Conservation (phyloP, 1,284 basidiomycete species). For the Moesziomyces aphidis region DNA sequence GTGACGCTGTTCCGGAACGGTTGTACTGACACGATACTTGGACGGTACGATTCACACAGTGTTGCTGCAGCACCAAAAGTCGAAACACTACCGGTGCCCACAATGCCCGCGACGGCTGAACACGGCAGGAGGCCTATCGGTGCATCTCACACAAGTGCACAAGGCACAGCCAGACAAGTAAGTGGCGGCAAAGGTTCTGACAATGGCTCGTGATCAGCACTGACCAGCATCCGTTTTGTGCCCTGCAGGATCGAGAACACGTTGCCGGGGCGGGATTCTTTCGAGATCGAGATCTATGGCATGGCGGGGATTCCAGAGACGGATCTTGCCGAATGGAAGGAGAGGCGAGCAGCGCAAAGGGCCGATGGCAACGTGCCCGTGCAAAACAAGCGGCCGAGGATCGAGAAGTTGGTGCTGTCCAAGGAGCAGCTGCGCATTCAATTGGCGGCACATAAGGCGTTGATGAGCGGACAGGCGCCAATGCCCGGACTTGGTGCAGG, state of each 20-base stretch:
- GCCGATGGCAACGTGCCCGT: conserved; percentile 69
- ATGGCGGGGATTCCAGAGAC: conserved; percentile 98
- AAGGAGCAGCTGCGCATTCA: conserved; percentile 83
- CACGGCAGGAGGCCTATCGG: conserved; percentile 96
- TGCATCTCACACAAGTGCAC: conserved; percentile 98
- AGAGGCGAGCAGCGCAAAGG: conserved; percentile 72
- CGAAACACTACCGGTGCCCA: conserved; percentile 97
- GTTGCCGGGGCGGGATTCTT: conserved; percentile 92
- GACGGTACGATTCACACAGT: conserved; percentile 72
- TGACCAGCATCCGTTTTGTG: neutral
- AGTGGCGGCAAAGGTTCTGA: conserved; percentile 68
- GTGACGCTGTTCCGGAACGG: no score
- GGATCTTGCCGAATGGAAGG: conserved; percentile 92
- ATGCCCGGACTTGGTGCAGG: conserved; percentile 17
- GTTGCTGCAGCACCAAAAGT: conserved; percentile 98
- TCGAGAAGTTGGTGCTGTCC: conserved; percentile 80
- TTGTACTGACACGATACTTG: neutral
- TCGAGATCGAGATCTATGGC: conserved; percentile 98
- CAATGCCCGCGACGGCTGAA: conserved; percentile 95
- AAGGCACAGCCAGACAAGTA: conserved; percentile 96
- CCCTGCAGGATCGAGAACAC: conserved; percentile 88
- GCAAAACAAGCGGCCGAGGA: conserved; percentile 80
- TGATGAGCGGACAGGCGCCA: conserved; percentile 79
- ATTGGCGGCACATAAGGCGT: conserved; percentile 86
- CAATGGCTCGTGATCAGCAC: conserved; percentile 55